A percentile compares a stretch with the other conserved stretches of the same genome.
Evolutionary conservation across 768 basidiomycete genomes (phyloP).

Genomic region (Fistulinella prunicolor): DNA sequence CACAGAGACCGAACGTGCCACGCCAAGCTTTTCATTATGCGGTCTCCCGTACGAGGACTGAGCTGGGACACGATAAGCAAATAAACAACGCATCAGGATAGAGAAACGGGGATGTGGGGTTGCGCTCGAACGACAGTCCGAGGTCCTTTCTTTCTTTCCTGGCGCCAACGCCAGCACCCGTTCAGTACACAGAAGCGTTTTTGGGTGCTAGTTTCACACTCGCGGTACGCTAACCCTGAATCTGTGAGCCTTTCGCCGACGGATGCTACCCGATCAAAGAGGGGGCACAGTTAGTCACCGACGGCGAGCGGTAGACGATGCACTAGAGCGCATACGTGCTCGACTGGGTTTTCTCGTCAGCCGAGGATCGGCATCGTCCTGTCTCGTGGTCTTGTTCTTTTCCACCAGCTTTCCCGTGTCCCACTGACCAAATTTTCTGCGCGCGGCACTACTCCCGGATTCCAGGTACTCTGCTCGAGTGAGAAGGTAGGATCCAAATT

Average conservation of each 20-base stretch:
- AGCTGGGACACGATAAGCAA: slow-evolving; percentile 15
- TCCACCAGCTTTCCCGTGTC: slow-evolving; percentile 31
- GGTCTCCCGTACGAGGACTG: slow-evolving; percentile 9
- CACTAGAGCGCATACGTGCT: slow-evolving; percentile 21
- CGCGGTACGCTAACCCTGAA: slow-evolving; percentile 20
- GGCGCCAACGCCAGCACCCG: neutral
- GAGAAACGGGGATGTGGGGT: slow-evolving; percentile 5
- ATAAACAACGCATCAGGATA: slow-evolving; percentile 9
- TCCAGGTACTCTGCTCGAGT: slow-evolving; percentile 86
- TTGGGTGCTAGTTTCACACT: slow-evolving; percentile 5
- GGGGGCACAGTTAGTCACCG: slow-evolving; percentile 19
- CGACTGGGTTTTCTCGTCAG: slow-evolving; percentile 28
- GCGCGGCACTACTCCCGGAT: slow-evolving; percentile 69
- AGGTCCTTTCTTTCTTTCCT: slow-evolving; percentile 1
- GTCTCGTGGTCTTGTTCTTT: slow-evolving; percentile 20
- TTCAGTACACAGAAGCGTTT: neutral
- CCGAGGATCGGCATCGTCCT: slow-evolving; percentile 26
- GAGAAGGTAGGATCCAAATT: slow-evolving; percentile 53
- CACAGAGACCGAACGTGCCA: slow-evolving; percentile 10
- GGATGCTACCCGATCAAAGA: slow-evolving; percentile 3
- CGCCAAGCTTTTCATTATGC: slow-evolving; percentile 28
- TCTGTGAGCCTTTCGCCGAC: slow-evolving; percentile 6
- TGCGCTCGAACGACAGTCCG: no score
- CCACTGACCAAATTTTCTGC: slow-evolving; percentile 73
- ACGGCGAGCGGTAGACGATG: slow-evolving; percentile 25